Conservation (phyloP, 2,329 filamentous ascomycete genomes). For the Ceratocystis ficicola region DNA sequence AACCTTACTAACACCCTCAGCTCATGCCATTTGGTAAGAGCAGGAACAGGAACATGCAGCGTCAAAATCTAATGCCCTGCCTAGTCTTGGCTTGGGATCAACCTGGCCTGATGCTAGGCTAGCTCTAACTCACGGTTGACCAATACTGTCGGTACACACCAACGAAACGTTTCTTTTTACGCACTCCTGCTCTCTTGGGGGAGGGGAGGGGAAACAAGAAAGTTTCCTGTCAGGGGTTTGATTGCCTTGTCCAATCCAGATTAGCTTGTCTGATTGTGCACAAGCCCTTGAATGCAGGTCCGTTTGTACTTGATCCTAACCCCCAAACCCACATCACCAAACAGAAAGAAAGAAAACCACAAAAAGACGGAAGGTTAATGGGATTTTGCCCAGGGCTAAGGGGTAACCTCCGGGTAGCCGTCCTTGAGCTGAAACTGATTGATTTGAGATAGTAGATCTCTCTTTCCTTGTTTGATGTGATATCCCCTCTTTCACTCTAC, state of each 20-base stretch:
- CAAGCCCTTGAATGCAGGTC: not conserved
- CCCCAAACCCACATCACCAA: not conserved
- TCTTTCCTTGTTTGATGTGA: conserved; percentile 3
- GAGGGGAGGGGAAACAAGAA: not conserved
- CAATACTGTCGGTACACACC: not conserved
- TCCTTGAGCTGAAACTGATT: not conserved
- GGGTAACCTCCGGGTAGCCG: not conserved
- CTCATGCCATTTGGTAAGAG: not conserved
- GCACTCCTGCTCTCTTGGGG: not conserved
- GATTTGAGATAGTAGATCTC: conserved; percentile 2
- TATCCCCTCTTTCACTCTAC: not conserved
- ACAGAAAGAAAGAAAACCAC: not conserved
- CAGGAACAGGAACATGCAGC: conserved; percentile 2
- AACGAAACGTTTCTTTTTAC: not conserved
- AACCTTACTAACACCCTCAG: not conserved
- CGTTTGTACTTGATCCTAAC: not conserved
- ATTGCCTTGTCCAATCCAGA: not conserved
- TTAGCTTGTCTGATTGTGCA: not conserved
- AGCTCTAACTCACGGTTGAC: not conserved
- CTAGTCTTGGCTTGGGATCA: not conserved
- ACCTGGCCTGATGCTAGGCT: not conserved
- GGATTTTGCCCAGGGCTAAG: not conserved
- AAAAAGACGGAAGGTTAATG: not conserved
- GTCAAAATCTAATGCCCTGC: not conserved
- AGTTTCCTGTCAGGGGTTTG: not conserved